A percentile compares a stretch with the other conserved stretches of the same genome.
phyloP scores from a whole-genome alignment of 768 basidiomycete species.

The Sistotremastrum niveocremeum region DNA sequence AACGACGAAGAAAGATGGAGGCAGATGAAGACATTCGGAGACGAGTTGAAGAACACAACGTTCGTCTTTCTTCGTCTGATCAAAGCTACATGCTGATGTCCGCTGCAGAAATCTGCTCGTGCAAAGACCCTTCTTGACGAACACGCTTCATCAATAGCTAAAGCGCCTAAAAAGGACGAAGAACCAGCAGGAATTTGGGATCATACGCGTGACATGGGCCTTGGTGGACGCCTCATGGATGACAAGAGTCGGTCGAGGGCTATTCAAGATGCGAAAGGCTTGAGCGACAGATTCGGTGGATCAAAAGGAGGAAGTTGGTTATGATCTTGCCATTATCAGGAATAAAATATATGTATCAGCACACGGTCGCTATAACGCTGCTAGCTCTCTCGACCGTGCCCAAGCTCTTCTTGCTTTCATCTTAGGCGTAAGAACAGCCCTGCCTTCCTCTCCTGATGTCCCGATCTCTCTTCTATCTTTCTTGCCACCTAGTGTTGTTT shows the following conservation, averaged over 20 bases:
- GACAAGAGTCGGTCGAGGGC: conserved; percentile 67
- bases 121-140: conserved; percentile 42
- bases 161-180: conserved; percentile 27
- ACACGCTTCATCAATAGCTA: conserved; percentile 26
- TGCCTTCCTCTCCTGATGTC: too few relatives aligned
- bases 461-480: too few relatives aligned
- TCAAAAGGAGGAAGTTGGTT: conserved; percentile 19
- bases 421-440: too few relatives aligned
- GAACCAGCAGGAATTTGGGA: conserved; percentile 76
- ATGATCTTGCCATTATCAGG: neutral
- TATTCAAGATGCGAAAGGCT: conserved; percentile 65
- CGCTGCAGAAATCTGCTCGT: conserved; percentile 23
- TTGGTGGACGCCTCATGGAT: conserved; percentile 83
- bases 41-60: conserved; percentile 72
- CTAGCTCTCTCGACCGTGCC: too few relatives aligned
- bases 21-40: conserved; percentile 55
- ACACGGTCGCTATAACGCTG: too few relatives aligned
- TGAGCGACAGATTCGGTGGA: conserved; percentile 70
- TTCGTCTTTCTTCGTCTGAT: conserved; percentile 20
- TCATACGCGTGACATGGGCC: conserved; percentile 76
- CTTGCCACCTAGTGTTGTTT: too few relatives aligned
- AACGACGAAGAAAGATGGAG: conserved; percentile 40
- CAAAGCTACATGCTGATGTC: conserved; percentile 20
- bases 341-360: neutral
- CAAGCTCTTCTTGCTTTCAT: too few relatives aligned